These are phyloP conservation scores for Cordyceps javanica DNA, from an alignment of 2,329 filamentous ascomycete genomes.

Conservation along the genomic window DNA sequence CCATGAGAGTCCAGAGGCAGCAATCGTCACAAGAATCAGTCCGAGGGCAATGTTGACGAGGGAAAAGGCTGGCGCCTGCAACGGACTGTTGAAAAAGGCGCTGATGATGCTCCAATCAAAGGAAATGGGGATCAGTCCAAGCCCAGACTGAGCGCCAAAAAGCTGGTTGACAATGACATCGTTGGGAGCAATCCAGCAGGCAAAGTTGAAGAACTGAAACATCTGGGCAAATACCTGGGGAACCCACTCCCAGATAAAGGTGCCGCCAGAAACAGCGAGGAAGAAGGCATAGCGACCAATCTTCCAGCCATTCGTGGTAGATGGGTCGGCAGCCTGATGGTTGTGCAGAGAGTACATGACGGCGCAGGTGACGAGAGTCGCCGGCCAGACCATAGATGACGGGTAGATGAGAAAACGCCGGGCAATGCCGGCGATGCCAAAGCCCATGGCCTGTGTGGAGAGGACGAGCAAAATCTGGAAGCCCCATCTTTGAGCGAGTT, in stretches of 20 bases:
- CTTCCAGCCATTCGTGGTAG: conserved; percentile 43
- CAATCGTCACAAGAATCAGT: conserved; percentile 42
- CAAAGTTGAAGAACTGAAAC: conserved; percentile 53
- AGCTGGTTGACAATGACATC: conserved; percentile 58
- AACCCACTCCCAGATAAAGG: conserved; percentile 54
- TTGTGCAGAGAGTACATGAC: conserved; percentile 63
- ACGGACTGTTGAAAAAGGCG: conserved; percentile 49
- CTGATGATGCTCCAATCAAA: conserved; percentile 61
- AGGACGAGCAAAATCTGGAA: conserved; percentile 56
- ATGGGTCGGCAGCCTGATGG: conserved; percentile 45
- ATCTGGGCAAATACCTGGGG: conserved; percentile 54
- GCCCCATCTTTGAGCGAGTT: conserved; percentile 30
- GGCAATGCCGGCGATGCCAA: conserved; percentile 55
- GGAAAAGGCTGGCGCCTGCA: conserved; percentile 55
- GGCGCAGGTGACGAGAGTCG: conserved; percentile 52
- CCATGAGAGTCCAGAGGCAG: conserved; percentile 49
- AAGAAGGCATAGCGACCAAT: conserved; percentile 55
- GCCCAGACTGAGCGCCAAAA: conserved; percentile 55
- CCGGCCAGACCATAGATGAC: conserved; percentile 60
- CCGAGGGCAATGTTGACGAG: conserved; percentile 53
- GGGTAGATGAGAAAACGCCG: conserved; percentile 55
- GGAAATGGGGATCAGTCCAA: conserved; percentile 57
- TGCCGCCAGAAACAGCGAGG: conserved; percentile 41
- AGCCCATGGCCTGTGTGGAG: conserved; percentile 57
- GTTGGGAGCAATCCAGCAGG: conserved; percentile 57